Evolutionary conservation across 2,329 filamentous ascomycete species (phyloP).

Genomic region (Arthrobotrys pseudoclavata): DNA sequence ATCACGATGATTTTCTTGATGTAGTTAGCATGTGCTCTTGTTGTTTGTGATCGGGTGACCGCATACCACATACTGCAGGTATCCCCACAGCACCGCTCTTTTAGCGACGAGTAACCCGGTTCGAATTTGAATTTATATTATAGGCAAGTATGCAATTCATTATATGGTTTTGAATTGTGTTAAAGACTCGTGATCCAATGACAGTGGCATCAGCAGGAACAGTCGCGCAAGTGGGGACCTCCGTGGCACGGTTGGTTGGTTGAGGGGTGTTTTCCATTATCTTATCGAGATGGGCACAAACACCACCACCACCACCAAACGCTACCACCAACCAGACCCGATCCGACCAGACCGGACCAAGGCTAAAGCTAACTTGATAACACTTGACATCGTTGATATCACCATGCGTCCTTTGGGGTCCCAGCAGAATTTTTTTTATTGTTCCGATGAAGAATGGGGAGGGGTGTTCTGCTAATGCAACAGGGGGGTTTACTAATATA

Average conservation of each 20-base stretch:
- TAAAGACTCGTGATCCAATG: conserved; percentile 32
- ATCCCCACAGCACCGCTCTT: neutral
- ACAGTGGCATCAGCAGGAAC: conserved; percentile 18
- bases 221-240: neutral
- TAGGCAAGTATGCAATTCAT: too few species aligned
- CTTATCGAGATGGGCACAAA: conserved; percentile 14
- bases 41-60: conserved; percentile 49
- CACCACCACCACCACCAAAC: neutral
- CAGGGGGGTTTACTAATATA: neutral
- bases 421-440: conserved; percentile 17
- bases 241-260: conserved; percentile 33
- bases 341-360: neutral
- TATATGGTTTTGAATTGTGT: neutral
- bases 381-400: conserved; percentile 28
- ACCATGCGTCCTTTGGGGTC: conserved; percentile 15
- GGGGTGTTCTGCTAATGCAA: neutral
- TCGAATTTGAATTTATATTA: neutral
- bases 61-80: conserved; percentile 23
- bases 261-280: conserved; percentile 22
- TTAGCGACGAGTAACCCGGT: conserved; percentile 14
- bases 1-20: conserved; percentile 7
- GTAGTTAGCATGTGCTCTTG: conserved; percentile 32
- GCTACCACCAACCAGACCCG: conserved; percentile 6
- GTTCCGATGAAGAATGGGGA: conserved; percentile 6
- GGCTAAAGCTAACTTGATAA: neutral